Evolutionary conservation across 495 filamentous ascomycete species (phyloP).

Genomic region (Annulohypoxylon maeteangense): DNA sequence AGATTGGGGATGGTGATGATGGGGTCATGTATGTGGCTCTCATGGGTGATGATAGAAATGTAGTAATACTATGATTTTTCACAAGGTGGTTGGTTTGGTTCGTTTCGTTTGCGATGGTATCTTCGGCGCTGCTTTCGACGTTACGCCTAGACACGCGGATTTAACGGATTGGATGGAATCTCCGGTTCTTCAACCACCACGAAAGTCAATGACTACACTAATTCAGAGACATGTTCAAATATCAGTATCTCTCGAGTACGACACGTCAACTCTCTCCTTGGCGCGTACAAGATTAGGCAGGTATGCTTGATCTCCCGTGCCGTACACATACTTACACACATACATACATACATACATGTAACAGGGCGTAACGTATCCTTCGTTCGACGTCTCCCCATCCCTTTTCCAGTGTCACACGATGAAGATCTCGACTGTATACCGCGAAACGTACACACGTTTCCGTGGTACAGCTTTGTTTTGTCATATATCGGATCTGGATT

Average conservation of each 20-base stretch:
- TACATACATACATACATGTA: background rate
- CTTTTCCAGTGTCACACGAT: background rate
- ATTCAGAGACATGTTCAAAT: background rate
- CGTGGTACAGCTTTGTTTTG: background rate
- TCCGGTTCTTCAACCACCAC: background rate
- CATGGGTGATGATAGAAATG: background rate
- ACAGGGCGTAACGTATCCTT: constrained; percentile 3
- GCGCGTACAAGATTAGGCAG: background rate
- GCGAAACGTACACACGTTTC: background rate
- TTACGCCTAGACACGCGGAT: background rate
- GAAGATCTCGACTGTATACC: background rate
- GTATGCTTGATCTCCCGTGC: background rate
- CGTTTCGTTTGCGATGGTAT: background rate
- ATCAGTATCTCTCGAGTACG: background rate
- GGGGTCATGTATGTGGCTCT: background rate
- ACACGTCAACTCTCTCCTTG: background rate
- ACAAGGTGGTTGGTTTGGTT: background rate
- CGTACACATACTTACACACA: background rate
- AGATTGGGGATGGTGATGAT: background rate
- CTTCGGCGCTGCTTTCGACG: background rate
- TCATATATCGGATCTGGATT: background rate
- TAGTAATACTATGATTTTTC: background rate
- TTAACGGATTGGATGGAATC: background rate
- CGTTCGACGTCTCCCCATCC: background rate
- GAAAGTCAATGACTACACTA: background rate